Evolutionary conservation across 2,329 filamentous ascomycete species (phyloP).

Genomic region (Colletotrichum orbiculare): DNA sequence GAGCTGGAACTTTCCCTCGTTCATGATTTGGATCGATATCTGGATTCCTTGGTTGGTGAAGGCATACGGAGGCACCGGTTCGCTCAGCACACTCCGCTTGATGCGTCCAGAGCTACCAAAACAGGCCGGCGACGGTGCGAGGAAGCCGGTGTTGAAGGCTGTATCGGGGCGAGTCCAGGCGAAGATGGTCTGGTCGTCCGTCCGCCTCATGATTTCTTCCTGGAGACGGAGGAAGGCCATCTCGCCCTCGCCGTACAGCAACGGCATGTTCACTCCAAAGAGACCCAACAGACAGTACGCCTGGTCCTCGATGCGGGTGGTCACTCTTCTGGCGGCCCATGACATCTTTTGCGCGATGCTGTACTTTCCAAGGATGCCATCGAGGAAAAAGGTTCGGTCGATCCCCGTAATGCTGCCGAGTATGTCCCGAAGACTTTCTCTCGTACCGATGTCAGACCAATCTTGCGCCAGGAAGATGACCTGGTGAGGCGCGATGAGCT

Average conservation of each 20-base stretch:
- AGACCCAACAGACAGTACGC: slow-evolving; percentile 44
- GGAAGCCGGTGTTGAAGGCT: neutral
- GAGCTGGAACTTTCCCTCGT: neutral
- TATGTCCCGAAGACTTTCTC: slow-evolving; percentile 27
- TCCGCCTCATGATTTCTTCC: slow-evolving; percentile 41
- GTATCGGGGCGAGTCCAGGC: slow-evolving; percentile 1
- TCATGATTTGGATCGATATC: neutral
- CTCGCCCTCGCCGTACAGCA: slow-evolving; percentile 43
- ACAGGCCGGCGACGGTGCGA: neutral
- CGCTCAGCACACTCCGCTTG: neutral
- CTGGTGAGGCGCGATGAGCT: slow-evolving; percentile 28
- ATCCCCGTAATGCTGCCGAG: slow-evolving; percentile 46
- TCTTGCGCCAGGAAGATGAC: slow-evolving; percentile 24
- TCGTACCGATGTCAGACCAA: slow-evolving; percentile 39
- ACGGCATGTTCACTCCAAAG: slow-evolving; percentile 43
- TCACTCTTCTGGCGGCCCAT: slow-evolving; percentile 42
- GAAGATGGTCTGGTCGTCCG: slow-evolving; percentile 13
- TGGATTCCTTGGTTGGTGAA: slow-evolving; percentile 4
- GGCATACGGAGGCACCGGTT: neutral
- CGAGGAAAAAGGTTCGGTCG: slow-evolving; percentile 29
- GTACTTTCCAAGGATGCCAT: slow-evolving; percentile 36
- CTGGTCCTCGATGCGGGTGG: slow-evolving; percentile 39
- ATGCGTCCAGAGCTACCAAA: neutral
- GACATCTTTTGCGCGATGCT: slow-evolving; percentile 43
- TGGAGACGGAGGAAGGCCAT: slow-evolving; percentile 40